phyloP scores from a whole-genome alignment of 108 stramenopile species.

The Discostella pseudostelligera region DNA sequence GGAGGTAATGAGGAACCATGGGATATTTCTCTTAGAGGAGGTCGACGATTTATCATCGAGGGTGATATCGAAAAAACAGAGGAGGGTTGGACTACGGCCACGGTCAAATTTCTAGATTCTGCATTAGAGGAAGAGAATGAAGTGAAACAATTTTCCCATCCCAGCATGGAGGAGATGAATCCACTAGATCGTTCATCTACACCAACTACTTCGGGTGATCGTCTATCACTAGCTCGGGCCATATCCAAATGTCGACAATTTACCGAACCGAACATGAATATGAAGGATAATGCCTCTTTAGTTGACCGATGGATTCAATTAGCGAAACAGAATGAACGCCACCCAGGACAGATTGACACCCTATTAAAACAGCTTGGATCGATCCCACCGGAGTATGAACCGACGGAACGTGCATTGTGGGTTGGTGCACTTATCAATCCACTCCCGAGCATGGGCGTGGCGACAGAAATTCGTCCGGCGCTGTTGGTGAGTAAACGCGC shows the following conservation, averaged over 20 bases:
- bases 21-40: conserved; percentile 49
- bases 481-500: conserved; percentile 58
- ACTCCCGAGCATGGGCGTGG: conserved; percentile 73
- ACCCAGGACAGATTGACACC: conserved; percentile 56
- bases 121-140: conserved; percentile 49
- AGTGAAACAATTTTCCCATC: conserved; percentile 7
- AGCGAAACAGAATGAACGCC: conserved; percentile 57
- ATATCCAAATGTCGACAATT: conserved; percentile 53
- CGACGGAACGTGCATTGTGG: conserved; percentile 80
- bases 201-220: conserved; percentile 23
- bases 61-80: conserved; percentile 53
- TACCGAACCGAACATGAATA: conserved; percentile 56
- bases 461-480: conserved; percentile 67
- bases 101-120: conserved; percentile 57
- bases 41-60: conserved; percentile 51
- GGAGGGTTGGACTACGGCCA: conserved; percentile 65
- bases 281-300: conserved; percentile 41
- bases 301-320: conserved; percentile 72
- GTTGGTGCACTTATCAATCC: conserved; percentile 78
- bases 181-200: too few species aligned
- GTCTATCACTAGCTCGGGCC: conserved; percentile 54
- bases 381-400: conserved; percentile 62
- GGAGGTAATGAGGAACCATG: conserved; percentile 23
- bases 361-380: conserved; percentile 53
- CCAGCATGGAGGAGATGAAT: background rate